Base-by-base conservation (phyloP, 2,329 filamentous ascomycete genomes). In the Calonectria multiphialidica region DNA sequence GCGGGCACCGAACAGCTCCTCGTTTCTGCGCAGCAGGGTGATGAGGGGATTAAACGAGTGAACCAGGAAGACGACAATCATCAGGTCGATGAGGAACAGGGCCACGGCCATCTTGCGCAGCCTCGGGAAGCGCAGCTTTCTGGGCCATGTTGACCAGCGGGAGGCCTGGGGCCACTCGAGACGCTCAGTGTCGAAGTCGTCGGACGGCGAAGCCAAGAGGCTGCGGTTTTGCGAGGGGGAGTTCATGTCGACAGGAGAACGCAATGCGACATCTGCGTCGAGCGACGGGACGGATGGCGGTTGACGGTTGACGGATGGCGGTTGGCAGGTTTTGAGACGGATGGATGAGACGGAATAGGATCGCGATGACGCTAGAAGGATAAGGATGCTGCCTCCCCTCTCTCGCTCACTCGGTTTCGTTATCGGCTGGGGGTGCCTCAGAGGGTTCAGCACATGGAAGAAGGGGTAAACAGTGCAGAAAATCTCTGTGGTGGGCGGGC, bases 11-110 rank as follows among this genome's bases (percentile, higher is more conserved):
- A 81, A 81, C n/a, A 82, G 70, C 70, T 81, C 79, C 3, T 81
- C 72, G 72, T 81, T 81, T 28, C 77, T 73, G 78, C 93, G 87
- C 55, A 95, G 87, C 12, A 95, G 87, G 13, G 90, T 89, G 69
- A 95, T 88, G 37, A 95, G 80, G 88, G 13, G 92, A 94, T 84
- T 90, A 93, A 79, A 94, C 91, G 76, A 87, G 89, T 84, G 53
- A n/a, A 59, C 53, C 33, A 59, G 53, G 35, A 59, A 59, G 53
- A n/a, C 35, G 12, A 59, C 53, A 28, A 59, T 59, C 21, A 28
- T 40, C 53, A 59, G 53, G 80, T 93, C 93, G 82, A 91, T 86
- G 71, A 94, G 78, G 18, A 82, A 61, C 66, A 94, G 84, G 84
- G 93, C 93, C 80, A 93, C 86, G 70, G 91, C 70, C 61, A 72